Evolutionary conservation across 257 asterid genomes (phyloP).

Genomic region (Nicotiana noctiflora): DNA sequence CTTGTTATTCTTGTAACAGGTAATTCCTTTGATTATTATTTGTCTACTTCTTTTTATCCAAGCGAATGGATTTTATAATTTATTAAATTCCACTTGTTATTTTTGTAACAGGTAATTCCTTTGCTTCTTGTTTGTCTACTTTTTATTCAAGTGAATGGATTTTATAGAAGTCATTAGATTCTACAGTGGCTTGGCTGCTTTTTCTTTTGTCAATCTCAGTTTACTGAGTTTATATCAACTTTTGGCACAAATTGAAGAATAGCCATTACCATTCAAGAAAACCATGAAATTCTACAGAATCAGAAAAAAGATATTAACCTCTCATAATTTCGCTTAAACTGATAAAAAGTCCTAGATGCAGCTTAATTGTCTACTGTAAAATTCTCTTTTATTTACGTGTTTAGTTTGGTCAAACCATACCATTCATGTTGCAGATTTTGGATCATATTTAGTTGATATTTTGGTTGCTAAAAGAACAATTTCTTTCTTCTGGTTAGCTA

Average conservation of each 20-base stretch:
- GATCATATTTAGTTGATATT: background rate
- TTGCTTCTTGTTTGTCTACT: constrained; percentile 6
- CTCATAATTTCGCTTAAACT: background rate
- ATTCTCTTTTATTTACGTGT: background rate
- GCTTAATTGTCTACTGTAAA: background rate
- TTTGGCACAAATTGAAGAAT: background rate
- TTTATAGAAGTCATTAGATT: background rate
- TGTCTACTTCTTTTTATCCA: background rate
- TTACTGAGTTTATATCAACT: background rate
- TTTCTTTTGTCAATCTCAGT: background rate
- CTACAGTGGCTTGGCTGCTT: background rate
- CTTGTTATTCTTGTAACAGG: constrained; percentile 93
- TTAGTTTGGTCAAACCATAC: background rate
- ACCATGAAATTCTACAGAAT: background rate
- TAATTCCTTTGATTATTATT: constrained; percentile 13
- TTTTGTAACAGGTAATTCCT: constrained; percentile 57
- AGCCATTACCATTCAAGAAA: background rate
- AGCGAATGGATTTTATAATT: background rate
- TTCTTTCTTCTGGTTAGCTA: background rate
- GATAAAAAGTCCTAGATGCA: background rate
- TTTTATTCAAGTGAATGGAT: background rate
- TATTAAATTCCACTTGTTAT: constrained; percentile 36
- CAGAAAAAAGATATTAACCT: background rate
- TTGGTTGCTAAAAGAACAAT: background rate
- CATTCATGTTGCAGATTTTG: background rate